Conservation (phyloP, 768 basidiomycete genomes). For the Floccularia luteovirens region DNA sequence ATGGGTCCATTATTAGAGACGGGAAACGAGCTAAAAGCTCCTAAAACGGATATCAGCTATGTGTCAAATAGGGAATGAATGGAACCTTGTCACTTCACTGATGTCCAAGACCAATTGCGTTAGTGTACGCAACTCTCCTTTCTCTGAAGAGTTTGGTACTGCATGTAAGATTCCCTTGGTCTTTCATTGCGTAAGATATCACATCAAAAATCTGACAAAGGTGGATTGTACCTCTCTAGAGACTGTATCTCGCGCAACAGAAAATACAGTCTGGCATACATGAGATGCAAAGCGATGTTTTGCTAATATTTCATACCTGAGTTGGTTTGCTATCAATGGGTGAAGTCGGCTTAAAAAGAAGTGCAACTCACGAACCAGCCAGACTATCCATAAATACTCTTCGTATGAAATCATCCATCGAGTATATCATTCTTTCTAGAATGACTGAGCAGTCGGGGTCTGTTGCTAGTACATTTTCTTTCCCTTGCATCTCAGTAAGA, state of each 20-base stretch:
- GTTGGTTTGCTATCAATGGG: not conserved
- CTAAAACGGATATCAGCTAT: constrained; percentile 22
- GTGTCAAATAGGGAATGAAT: constrained; percentile 2
- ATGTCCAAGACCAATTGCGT: constrained; percentile 57
- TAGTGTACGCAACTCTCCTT: constrained; percentile 62
- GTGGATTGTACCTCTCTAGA: constrained; percentile 52
- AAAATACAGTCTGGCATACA: constrained; percentile 87
- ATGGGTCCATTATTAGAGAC: constrained; percentile 72
- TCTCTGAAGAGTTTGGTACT: constrained; percentile 34
- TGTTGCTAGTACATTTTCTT: constrained; percentile 86
- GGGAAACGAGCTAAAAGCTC: constrained; percentile 64
- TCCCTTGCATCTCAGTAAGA: constrained; percentile 74
- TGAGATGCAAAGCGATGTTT: constrained; percentile 92
- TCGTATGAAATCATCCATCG: constrained; percentile 95
- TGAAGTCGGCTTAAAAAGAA: not conserved
- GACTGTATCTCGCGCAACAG: constrained; percentile 55
- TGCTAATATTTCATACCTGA: constrained; percentile 54
- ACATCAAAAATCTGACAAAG: constrained; percentile 1
- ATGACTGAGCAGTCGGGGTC: constrained; percentile 92
- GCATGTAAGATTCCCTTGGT: constrained; percentile 45
- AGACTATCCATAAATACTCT: constrained; percentile 86
- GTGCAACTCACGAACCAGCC: constrained; percentile 70
- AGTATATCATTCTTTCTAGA: constrained; percentile 83
- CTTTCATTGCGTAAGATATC: constrained; percentile 21
- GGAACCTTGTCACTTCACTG: constrained; percentile 43